Evolutionary conservation across 2,329 filamentous ascomycete genomes (phyloP), one percentile per base, ranked within the genome.

Genomic region (Penicillium sp.): DNA sequence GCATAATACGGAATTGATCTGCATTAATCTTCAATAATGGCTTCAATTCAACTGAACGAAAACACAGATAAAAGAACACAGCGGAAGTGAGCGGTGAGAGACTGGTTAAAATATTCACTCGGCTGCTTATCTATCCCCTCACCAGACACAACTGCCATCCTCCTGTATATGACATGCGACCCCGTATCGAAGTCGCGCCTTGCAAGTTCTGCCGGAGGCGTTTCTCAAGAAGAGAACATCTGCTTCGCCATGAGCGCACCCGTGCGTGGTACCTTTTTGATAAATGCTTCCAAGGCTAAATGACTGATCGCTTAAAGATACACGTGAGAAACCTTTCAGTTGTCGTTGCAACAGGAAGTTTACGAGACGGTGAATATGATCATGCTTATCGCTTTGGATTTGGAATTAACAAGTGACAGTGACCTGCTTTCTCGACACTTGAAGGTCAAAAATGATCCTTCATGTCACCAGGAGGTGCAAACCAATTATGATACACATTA

Each of bases 201-300:
- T 51, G 49, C 49, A 51, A 51, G 49, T 51, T 51, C 26, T 51
- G 49, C 19, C 49, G 22, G 33, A 39, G 49, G 22, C 49, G 49
- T 9, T 51, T 51, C 39, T 13, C 49, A 10, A 33, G 49, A 51
- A 39, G 49, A 22, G 49, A 51, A 29, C 49, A 51, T 42, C 33
- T 51, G 11, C 31, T 51, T 42, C 49, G 49, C n/a, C 49, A 51
- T 51, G 49, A 51, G 16, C 49, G 49, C 9, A 51, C 49, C 9
- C 49, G 49, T 42, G 10, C 9, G 49, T 37, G 4, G 31, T 7
- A 8, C 10, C n/a, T 24, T 33, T 24, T 21, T 37, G 11, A 48
- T 29, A 3, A 16, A n/a, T 37, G 35, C 6, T 37, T n/a, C 6
- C 35, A 1, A 8, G 35, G 35, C 35, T 19, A 9, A 33, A 35